Evolutionary conservation across 2,329 filamentous ascomycete species (phyloP).

Genomic region (Sordariomycetes sp.): DNA sequence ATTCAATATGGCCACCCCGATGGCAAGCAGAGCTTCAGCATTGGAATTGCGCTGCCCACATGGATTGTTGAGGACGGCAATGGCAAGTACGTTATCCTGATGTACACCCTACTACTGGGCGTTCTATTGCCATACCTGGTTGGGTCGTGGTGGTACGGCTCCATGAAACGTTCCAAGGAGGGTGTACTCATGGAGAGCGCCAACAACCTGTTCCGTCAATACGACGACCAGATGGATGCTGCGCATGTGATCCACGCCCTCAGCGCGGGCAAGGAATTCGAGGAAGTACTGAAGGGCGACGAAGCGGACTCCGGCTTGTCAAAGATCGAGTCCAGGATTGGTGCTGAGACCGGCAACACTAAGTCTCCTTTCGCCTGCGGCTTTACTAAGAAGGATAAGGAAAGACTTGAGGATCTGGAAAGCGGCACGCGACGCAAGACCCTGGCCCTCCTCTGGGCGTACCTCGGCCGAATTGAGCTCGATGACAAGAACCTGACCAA

Average conservation of each 20-base stretch:
- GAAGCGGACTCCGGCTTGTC: slow-evolving; percentile 73
- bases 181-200: slow-evolving; percentile 88
- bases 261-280: slow-evolving; percentile 80
- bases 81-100: slow-evolving; percentile 86
- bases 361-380: slow-evolving; percentile 37
- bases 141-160: slow-evolving; percentile 98
- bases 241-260: slow-evolving; percentile 72
- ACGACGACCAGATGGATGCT: slow-evolving; percentile 73
- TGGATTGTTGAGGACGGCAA: slow-evolving; percentile 90
- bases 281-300: slow-evolving; percentile 64
- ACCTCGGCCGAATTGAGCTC: slow-evolving; percentile 80
- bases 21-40: slow-evolving; percentile 96
- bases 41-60: slow-evolving; percentile 90
- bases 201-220: slow-evolving; percentile 89
- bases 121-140: slow-evolving; percentile 88
- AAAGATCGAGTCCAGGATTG: slow-evolving; percentile 73
- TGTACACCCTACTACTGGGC: slow-evolving; percentile 82
- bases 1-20: slow-evolving; percentile 94
- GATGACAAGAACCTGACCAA: slow-evolving; percentile 68
- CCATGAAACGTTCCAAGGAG: slow-evolving; percentile 86
- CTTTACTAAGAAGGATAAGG: slow-evolving; percentile 64
- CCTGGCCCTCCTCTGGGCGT: slow-evolving; percentile 86
- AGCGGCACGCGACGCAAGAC: slow-evolving; percentile 75
- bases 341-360: slow-evolving; percentile 44
- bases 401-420: slow-evolving; percentile 71